Evolutionary conservation across 1,139 yeast species (phyloP).

Genomic region (Yamadazyma trypodendri): DNA sequence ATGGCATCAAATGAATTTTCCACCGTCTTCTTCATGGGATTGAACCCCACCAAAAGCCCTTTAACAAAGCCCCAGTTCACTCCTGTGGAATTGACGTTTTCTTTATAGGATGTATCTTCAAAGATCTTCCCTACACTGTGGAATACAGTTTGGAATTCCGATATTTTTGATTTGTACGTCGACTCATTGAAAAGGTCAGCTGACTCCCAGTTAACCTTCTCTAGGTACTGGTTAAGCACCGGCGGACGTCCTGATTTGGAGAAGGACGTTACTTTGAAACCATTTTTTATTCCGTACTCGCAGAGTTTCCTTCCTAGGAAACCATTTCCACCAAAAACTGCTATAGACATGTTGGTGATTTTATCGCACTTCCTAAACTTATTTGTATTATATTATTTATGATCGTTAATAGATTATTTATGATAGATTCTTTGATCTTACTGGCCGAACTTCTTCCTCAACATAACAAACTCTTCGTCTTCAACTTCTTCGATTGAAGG

Average conservation of each 20-base stretch:
- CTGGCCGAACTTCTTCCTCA: constrained; percentile 40
- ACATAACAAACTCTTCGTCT: constrained; percentile 45
- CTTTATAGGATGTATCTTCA: constrained; percentile 67
- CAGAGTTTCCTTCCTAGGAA: constrained; percentile 75
- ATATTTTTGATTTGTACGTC: constrained; percentile 49
- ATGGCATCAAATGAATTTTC: constrained; percentile 56
- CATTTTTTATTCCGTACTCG: constrained; percentile 61
- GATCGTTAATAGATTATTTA: not conserved
- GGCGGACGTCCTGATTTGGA: constrained; percentile 65
- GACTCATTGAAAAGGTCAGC: constrained; percentile 70
- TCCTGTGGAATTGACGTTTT: constrained; percentile 41
- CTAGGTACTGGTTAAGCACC: constrained; percentile 40
- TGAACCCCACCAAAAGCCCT: constrained; percentile 32
- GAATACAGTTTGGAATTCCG: constrained; percentile 64
- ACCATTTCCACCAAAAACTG: constrained; percentile 87
- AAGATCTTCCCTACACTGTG: constrained; percentile 77
- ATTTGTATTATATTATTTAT: not conserved
- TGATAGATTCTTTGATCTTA: constrained; percentile 7
- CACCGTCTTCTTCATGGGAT: constrained; percentile 54
- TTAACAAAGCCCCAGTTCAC: constrained; percentile 7
- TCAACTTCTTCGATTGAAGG: constrained; percentile 44
- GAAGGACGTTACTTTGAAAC: constrained; percentile 63
- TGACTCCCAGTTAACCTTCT: constrained; percentile 62
- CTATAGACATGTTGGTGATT: constrained; percentile 30
- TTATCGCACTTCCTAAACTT: no score